Evolutionary conservation across 75 land plant genomes (phyloP).

Genomic region (Pinus tabuliformis): DNA sequence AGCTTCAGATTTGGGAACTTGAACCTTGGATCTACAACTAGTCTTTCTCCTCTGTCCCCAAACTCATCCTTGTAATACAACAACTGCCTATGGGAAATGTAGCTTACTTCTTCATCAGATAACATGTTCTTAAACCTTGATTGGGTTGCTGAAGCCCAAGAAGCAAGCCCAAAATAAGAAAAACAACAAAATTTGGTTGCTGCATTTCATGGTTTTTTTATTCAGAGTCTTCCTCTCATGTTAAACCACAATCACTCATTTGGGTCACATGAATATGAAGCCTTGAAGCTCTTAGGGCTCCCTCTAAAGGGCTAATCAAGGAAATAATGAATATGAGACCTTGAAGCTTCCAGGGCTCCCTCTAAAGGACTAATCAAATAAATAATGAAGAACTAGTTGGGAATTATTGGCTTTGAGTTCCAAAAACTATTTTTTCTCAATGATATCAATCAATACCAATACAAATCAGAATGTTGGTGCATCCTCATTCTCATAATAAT

Average conservation of each 20-base stretch:
- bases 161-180: not conserved
- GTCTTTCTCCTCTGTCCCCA: conserved; percentile 24
- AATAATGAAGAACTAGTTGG: too few relatives aligned
- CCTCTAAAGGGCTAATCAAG: too few relatives aligned
- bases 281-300: too few relatives aligned
- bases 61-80: conserved; percentile 32
- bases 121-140: conserved; percentile 5
- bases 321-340: too few relatives aligned
- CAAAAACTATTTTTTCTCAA: too few relatives aligned
- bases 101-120: conserved; percentile 21
- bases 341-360: too few relatives aligned
- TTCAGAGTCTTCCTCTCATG: not conserved
- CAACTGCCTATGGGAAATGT: conserved; percentile 28
- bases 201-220: not conserved
- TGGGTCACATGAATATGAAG: too few relatives aligned
- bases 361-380: too few relatives aligned
- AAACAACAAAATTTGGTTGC: not conserved
- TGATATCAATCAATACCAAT: too few relatives aligned
- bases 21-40: conserved; percentile 17
- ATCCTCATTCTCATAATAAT: too few relatives aligned
- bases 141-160: not conserved
- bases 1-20: conserved; percentile 25
- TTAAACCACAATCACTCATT: not conserved
- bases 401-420: too few relatives aligned
- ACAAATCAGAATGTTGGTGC: too few relatives aligned